Conservation (phyloP, 2,329 filamentous ascomycete genomes). For the Alternaria triticimaculans region DNA sequence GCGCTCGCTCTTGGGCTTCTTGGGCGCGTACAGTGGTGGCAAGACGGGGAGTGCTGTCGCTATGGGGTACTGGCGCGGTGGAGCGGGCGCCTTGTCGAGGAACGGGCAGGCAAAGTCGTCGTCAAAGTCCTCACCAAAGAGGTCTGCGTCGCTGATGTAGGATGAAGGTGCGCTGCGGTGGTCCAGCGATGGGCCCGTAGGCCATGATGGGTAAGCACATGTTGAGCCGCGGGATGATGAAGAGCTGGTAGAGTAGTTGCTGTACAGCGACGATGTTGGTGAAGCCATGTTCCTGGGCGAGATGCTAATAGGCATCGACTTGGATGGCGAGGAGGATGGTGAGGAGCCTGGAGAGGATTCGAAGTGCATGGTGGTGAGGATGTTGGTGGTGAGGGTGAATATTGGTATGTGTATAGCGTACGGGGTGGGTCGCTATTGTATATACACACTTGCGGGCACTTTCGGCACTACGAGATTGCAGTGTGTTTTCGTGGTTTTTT, state of each 20-base stretch:
- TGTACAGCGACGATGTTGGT: conserved; percentile 45
- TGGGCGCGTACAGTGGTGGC: conserved; percentile 49
- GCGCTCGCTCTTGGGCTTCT: conserved; percentile 51
- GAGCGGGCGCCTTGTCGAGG: conserved; percentile 50
- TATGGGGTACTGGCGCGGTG: conserved; percentile 47
- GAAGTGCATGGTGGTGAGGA: conserved; percentile 41
- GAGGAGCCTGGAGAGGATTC: conserved; percentile 45
- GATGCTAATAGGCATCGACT: conserved; percentile 48
- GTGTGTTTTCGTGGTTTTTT: conserved; percentile 16
- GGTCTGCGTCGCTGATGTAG: conserved; percentile 52
- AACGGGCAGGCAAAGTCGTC: conserved; percentile 41
- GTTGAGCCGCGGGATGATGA: conserved; percentile 41
- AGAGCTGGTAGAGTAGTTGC: conserved; percentile 41
- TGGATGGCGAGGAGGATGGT: conserved; percentile 46
- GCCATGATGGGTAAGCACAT: conserved; percentile 52
- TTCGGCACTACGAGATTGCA: conserved; percentile 26
- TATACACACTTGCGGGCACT: conserved; percentile 33
- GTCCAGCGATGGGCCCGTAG: conserved; percentile 46
- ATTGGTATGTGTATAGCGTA: conserved; percentile 19
- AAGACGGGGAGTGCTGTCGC: conserved; percentile 46
- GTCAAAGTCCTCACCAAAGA: conserved; percentile 49
- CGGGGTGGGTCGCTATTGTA: conserved; percentile 35
- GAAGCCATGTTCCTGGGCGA: conserved; percentile 45
- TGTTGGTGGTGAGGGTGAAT: conserved; percentile 15
- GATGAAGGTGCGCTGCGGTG: conserved; percentile 47